Evolutionary conservation across 2,329 filamentous ascomycete species (phyloP).

Genomic region (Aspergillus versicolor): DNA sequence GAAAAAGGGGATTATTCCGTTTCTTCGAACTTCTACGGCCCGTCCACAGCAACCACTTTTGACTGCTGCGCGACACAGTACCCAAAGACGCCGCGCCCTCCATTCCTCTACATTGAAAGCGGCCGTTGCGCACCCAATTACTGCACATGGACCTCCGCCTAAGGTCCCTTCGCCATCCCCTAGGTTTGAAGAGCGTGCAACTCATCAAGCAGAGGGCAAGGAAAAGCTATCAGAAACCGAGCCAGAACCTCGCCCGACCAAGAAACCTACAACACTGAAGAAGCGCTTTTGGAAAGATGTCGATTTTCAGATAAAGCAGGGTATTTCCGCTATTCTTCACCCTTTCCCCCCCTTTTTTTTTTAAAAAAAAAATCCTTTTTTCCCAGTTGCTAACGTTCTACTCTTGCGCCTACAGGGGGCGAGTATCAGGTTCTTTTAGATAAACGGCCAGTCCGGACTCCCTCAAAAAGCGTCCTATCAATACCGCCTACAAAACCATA

Average conservation of each 20-base stretch:
- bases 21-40: slow-evolving; percentile 22
- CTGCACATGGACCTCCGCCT: slow-evolving; percentile 60
- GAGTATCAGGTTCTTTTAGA: slow-evolving; percentile 72
- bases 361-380: neutral
- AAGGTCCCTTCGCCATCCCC: slow-evolving; percentile 54
- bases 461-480: slow-evolving; percentile 68
- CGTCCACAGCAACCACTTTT: slow-evolving; percentile 21
- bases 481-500: slow-evolving; percentile 74
- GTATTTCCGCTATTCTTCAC: slow-evolving; percentile 41
- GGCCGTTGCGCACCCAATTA: slow-evolving; percentile 59
- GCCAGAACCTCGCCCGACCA: slow-evolving; percentile 28
- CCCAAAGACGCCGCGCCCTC: slow-evolving; percentile 28
- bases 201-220: slow-evolving; percentile 45
- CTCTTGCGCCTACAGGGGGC: slow-evolving; percentile 29
- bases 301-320: slow-evolving; percentile 64
- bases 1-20: slow-evolving; percentile 19
- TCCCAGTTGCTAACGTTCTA: slow-evolving; percentile 10
- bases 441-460: slow-evolving; percentile 73
- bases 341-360: neutral
- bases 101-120: slow-evolving; percentile 38
- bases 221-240: slow-evolving; percentile 13
- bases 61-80: slow-evolving; percentile 15
- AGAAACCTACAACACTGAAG: slow-evolving; percentile 48
- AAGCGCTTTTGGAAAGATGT: slow-evolving; percentile 91
- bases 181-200: slow-evolving; percentile 49